Evolutionary conservation across 768 basidiomycete genomes (phyloP), one percentile per base, ranked within the genome.

Genomic region (Exidia glandulosa): DNA sequence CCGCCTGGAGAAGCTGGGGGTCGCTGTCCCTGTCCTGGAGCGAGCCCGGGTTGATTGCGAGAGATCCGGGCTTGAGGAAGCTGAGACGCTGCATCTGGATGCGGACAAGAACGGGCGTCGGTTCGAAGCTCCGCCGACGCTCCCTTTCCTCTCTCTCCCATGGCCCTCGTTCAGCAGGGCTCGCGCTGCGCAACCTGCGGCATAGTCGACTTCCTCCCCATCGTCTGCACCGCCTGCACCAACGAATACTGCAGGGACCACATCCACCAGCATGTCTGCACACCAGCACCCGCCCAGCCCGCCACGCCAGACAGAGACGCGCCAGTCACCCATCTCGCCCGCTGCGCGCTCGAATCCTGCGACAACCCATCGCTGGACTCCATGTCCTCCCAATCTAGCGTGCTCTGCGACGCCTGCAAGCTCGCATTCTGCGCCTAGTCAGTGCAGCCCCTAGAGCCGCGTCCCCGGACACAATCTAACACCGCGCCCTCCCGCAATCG

Each of bases 181-280:
- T 74, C 78, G 50, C 83, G 81, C 63, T 93, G 90, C 68, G 73
- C 84, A 9, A 71, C 77, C 16, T 92, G 90, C 76, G 76, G 79
- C 58, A 63, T 75, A 34, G 73, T 85, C 64, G 89, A 91, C 72
- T 87, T 91, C 62, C 77, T 93, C 0, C 90, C 90, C n/a, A 83
- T 88, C 61, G 70, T 72, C 56, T 93, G 90, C 67, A 16, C 57
- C 3, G 65, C 66, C 31, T 92, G 90, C 72, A 66, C 75, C 50
- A 68, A 68, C 34, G 69, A 75, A 60, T 90, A 82, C 70, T 93
- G 90, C 73, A 75, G 75, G 12, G 69, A 79, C 36, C 90, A 93
- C 68, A 77, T 83, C 60, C 81, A 84, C 36, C 66, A 69, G n/a
- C 90, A 93, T 66, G 62, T 71, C 23, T 93, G 90, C 68, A 60